A percentile compares a stretch with the other conserved stretches of the same genome.
Conservation (phyloP, 2,329 filamentous ascomycete species). For the Aurifilum marmelostoma region DNA sequence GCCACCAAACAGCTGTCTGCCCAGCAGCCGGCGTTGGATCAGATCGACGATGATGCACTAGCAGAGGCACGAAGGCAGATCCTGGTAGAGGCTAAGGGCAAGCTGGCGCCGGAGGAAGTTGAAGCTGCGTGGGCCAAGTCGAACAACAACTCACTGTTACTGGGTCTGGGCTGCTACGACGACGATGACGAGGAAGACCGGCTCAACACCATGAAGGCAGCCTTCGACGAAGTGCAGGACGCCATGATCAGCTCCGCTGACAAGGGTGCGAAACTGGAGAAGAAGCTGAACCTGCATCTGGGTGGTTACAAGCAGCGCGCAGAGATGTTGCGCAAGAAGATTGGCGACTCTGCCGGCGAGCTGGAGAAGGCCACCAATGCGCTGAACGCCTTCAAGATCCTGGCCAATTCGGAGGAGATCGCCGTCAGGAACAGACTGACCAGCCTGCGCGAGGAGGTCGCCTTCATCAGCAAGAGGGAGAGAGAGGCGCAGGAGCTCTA, state of each 20-base stretch:
- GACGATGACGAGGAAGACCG: conserved; percentile 77
- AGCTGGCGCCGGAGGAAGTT: conserved; percentile 54
- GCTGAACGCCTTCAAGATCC: conserved; percentile 72
- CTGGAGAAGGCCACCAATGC: conserved; percentile 74
- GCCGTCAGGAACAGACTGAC: conserved; percentile 74
- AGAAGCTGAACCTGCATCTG: conserved; percentile 85
- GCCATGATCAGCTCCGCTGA: conserved; percentile 75
- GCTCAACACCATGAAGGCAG: conserved; percentile 63
- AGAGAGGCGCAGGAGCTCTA: conserved; percentile 90
- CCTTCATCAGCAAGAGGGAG: conserved; percentile 78
- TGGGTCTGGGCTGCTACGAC: conserved; percentile 80
- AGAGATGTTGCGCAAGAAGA: conserved; percentile 79
- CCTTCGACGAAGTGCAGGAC: conserved; percentile 77
- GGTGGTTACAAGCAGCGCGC: conserved; percentile 90
- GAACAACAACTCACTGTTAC: conserved; percentile 62
- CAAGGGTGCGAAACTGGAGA: conserved; percentile 84
- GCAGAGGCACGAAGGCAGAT: conserved; percentile 78
- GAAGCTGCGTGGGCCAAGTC: conserved; percentile 57
- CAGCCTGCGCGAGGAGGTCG: conserved; percentile 79
- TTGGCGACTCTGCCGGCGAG: conserved; percentile 72
- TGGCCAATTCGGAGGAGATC: conserved; percentile 79
- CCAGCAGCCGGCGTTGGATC: conserved; percentile 60
- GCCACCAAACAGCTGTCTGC: conserved; percentile 68
- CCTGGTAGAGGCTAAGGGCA: conserved; percentile 65
- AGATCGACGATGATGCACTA: conserved; percentile 72